These are phyloP conservation scores for Cryptosporidium ubiquitum DNA, from an alignment of 169 alveolate species.

Conservation along the genomic window DNA sequence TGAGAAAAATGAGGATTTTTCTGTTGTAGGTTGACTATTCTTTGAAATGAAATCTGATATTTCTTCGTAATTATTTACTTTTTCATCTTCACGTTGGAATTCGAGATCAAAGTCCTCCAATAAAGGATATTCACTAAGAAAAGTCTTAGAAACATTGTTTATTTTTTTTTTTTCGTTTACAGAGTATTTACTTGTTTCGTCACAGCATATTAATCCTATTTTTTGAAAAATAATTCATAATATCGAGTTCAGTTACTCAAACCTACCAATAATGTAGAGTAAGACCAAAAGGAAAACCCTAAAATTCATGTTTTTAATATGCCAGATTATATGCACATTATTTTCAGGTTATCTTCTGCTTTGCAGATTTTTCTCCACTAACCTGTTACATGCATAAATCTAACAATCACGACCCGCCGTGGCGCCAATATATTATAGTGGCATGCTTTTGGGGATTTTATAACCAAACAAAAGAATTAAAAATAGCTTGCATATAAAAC, in stretches of 20 bases:
- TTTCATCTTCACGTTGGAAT: neutral
- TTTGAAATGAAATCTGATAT: neutral
- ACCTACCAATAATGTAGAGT: constrained; percentile 14
- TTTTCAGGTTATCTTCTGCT: neutral
- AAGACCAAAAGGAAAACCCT: neutral
- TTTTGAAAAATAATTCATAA: neutral
- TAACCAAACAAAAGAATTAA: neutral
- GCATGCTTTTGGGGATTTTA: neutral
- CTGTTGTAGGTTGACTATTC: neutral
- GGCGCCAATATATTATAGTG: constrained; percentile 22
- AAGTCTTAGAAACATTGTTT: neutral
- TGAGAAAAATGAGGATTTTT: neutral
- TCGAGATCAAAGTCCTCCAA: neutral
- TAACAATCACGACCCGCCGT: constrained; percentile 59
- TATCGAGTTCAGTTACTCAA: neutral
- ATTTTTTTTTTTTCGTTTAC: neutral
- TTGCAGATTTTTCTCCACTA: neutral
- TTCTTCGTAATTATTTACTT: neutral
- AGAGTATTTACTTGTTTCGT: neutral
- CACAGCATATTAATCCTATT: neutral
- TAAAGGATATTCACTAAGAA: neutral
- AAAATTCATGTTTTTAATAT: constrained; percentile 19
- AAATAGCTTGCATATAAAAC: neutral
- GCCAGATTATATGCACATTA: constrained; percentile 1
- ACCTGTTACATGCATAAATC: constrained; percentile 34